Base-by-base conservation (phyloP, 2,329 filamentous ascomycete genomes). In the Bipolaris victoriae region DNA sequence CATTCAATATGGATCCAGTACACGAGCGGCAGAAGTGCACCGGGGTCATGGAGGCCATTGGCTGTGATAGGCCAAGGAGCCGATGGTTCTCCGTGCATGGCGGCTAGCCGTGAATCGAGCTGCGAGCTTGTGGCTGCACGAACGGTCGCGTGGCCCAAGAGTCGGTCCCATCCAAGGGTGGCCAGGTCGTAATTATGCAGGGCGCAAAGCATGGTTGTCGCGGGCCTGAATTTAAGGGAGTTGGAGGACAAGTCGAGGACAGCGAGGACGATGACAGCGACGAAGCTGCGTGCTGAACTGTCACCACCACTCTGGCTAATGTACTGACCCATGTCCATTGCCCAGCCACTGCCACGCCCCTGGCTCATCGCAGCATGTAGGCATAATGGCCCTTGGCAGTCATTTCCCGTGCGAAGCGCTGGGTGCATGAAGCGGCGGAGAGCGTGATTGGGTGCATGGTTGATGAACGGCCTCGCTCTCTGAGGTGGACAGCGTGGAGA, bases 41-140 rank as follows among this genome's bases (percentile, higher is more conserved):
- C 52, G 46, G 61, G 60, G 57, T 59, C 50, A 66, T 60, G 55
- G 59, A 50, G 47, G 60, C 26, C 55, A 40, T 44, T 47, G 41
- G 43, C 40, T 44, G 62, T 70, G 67, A 74, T 74, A 68, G 71
- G 72, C 56, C 63, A 58, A 53, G 50, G 29, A 52, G 29, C 57
- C 52, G 40, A 63, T 35, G 58, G 55, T 62, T 63, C 57, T 55
- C 67, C 66, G 61, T 67, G 54, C 59, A 67, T 62, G 64, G 64
- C 67, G 61, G 58, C 62, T 65, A 66, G 64, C 62, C 54, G 58
- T 59, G 50, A 61, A 55, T 53, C 54, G 50, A 58, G 51, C 52
- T 58, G 52, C 43, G 35, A 60, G 55, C 51, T 55, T 47, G 63
- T 63, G 66, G 69, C 64, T 65, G 67, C 65, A 67, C 62, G 57